Evolutionary conservation across 176 grass and related monocot genomes (phyloP).

Genomic region (Oryza glaberrima): DNA sequence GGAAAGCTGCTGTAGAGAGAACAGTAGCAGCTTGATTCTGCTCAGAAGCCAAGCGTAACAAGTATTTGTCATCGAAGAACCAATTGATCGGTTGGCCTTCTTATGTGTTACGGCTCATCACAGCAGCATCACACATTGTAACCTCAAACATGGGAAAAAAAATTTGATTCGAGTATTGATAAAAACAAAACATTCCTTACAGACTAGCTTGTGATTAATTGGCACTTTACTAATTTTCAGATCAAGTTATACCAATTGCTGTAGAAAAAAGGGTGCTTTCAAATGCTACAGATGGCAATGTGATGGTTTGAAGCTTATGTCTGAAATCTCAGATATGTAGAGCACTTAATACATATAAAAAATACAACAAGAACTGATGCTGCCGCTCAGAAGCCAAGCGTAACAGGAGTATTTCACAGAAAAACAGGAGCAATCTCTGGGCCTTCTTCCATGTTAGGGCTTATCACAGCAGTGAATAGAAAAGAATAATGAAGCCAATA

Average conservation of each 20-base stretch:
- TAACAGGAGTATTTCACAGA: constrained; percentile 61
- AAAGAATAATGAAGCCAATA: not conserved
- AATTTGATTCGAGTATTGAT: not conserved
- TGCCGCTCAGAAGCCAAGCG: not conserved
- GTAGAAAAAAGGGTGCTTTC: not conserved
- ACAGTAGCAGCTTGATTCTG: not conserved
- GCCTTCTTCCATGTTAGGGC: not conserved
- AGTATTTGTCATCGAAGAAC: constrained; percentile 50
- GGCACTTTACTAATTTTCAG: not conserved
- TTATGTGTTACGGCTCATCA: constrained; percentile 77
- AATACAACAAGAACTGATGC: not conserved
- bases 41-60: constrained; percentile 94
- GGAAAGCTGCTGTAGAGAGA: not conserved
- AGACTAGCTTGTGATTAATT: not conserved
- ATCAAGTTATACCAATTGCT: not conserved
- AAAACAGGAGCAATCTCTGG: constrained; percentile 36
- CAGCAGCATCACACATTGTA: constrained; percentile 38
- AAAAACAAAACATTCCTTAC: not conserved
- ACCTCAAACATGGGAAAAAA: not conserved
- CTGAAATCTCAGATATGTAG: not conserved
- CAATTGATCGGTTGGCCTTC: constrained; percentile 49
- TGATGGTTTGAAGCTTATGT: not conserved
- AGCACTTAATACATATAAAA: not conserved
- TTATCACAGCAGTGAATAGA: not conserved
- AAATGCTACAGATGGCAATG: too few relatives aligned